These are phyloP conservation scores for Hippophae tibetana DNA, from an alignment of 306 rosid species.

Conservation along the genomic window DNA sequence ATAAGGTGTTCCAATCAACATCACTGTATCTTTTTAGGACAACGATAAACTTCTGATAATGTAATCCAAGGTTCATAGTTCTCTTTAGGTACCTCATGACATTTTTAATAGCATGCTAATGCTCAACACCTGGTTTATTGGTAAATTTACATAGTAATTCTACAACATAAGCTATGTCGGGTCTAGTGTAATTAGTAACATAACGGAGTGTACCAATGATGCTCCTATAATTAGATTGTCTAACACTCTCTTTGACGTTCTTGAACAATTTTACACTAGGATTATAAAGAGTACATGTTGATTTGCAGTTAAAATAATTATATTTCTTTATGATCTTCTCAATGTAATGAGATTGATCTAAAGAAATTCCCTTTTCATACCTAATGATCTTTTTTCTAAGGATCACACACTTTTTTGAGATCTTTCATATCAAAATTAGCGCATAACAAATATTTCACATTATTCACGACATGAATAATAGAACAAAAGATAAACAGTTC, in stretches of 20 bases:
- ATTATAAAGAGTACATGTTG: neutral
- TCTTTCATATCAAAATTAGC: too few relatives aligned
- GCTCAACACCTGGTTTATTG: neutral
- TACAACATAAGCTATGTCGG: neutral
- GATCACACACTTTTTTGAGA: too few relatives aligned
- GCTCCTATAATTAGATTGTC: neutral
- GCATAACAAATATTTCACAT: too few relatives aligned
- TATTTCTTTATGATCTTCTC: constrained; percentile 2
- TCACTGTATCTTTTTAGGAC: neutral
- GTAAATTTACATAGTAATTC: neutral
- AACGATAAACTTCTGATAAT: neutral
- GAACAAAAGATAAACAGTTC: neutral
- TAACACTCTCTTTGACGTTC: neutral
- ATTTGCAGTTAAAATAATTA: constrained; percentile 3
- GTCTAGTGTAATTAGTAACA: constrained; percentile 6
- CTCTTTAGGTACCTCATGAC: constrained; percentile 1
- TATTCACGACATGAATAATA: neutral
- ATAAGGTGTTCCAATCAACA: neutral
- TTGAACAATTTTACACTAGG: neutral
- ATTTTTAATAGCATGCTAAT: neutral
- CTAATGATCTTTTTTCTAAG: too few relatives aligned
- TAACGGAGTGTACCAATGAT: neutral
- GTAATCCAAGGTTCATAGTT: neutral
- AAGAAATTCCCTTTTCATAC: neutral
- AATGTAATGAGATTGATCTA: neutral